Base-by-base conservation (phyloP, 257 asterid species). In the Solanum megistacrolobum region DNA sequence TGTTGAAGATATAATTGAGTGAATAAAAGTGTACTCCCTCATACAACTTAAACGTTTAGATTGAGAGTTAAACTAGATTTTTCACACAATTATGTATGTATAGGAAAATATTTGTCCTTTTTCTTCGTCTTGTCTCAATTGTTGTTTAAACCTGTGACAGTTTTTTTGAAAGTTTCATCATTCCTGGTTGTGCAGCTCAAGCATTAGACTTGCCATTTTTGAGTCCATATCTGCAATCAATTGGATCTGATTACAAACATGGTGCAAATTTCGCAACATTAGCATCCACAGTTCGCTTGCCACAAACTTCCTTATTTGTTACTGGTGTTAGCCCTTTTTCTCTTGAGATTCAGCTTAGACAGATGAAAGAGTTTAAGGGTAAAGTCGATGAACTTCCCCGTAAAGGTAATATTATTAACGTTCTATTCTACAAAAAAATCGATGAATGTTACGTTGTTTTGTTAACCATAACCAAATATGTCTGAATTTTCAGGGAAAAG, bases 201-300 rank as follows among this genome's bases (percentile, higher is more conserved):
- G 97, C 89, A 21, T 69, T 94, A 18, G 94, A 94, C 72, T 52
- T 93, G 88, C 96, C 97, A 72, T 95, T 90, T 78, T 46, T 93
- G 79, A 93, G 95, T 88, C 98, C 98, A 84, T 95, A 94, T 88
- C 89, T 95, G 60, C 90, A 92, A 71, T 92, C 97, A 52, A 89
- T 92, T 71, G 97, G 97, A 65, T 95, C 98, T 13, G 95, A 95
- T 84, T 94, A 16, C 89, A 93, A 87, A 31, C 93, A 95, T 52
- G 95, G 96, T 25, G 97, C 87, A 39, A 93, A 95, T 90, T 95
- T 93, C 86, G 98, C 98, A 18, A 92, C 94, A 36, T 86, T 91
- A 12, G 95, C 94, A 86, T 92, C 98, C n/a, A 91, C 98, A 6
- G 97, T 90, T 2, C 89, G 89, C 23, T 93, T 90, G 84, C 98